Evolutionary conservation across 371 early-diverging fungal genomes (phyloP).

Genomic region (Blakeslea trispora): DNA sequence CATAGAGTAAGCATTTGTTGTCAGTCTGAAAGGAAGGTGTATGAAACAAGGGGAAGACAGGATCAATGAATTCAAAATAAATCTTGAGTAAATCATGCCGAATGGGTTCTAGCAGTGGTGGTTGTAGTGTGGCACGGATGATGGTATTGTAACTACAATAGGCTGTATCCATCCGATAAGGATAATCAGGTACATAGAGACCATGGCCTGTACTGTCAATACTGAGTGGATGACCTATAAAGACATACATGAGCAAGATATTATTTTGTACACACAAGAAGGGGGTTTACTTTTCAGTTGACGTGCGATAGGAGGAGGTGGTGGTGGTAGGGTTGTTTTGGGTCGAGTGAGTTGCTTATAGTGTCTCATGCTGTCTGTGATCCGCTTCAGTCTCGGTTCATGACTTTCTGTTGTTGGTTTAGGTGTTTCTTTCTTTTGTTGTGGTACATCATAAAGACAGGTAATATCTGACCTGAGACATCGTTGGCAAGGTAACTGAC

Average conservation of each 20-base stretch:
- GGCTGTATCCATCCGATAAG: constrained; percentile 22
- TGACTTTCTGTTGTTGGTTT: constrained; percentile 18
- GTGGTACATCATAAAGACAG: constrained; percentile 27
- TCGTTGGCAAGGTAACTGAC: constrained; percentile 24
- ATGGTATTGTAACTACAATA: constrained; percentile 2
- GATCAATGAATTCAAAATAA: constrained; percentile 70
- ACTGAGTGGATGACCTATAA: neutral
- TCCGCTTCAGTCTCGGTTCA: constrained; percentile 17
- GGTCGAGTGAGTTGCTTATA: too few relatives aligned
- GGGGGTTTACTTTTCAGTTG: neutral
- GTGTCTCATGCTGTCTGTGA: constrained; percentile 1
- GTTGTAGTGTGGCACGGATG: neutral
- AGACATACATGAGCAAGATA: neutral
- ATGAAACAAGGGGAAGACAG: constrained; percentile 66
- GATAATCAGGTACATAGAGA: constrained; percentile 24
- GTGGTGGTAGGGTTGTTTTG: neutral
- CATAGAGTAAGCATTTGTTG: constrained; percentile 25
- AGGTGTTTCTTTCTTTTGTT: constrained; percentile 16
- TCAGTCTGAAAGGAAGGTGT: constrained; percentile 38
- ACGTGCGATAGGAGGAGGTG: neutral
- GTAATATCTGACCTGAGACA: constrained; percentile 15
- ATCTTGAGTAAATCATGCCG: constrained; percentile 51
- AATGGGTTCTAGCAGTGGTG: constrained; percentile 4
- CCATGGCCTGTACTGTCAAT: constrained; percentile 25
- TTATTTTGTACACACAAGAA: too few relatives aligned